Evolutionary conservation across 2,329 filamentous ascomycete genomes (phyloP).

Genomic region (Aureobasidium subglaciale): DNA sequence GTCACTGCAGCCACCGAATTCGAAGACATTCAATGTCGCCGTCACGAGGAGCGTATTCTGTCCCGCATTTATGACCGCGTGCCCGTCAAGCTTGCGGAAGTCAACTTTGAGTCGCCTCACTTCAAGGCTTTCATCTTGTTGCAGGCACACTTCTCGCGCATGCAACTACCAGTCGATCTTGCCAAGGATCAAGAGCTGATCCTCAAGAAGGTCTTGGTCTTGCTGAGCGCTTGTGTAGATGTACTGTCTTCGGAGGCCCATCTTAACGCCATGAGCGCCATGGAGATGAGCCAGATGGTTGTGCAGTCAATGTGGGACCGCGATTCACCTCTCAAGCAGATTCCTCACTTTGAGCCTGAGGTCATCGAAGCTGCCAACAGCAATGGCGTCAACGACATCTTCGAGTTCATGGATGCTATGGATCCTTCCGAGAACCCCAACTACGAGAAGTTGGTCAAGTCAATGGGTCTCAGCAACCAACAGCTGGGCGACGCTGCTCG

Average conservation of each 20-base stretch:
- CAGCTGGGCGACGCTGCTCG: constrained; percentile 84
- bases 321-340: constrained; percentile 93
- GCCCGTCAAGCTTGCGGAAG: constrained; percentile 89
- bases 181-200: constrained; percentile 93
- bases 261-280: constrained; percentile 93
- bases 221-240: constrained; percentile 88
- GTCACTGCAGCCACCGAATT: constrained; percentile 96
- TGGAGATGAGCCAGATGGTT: constrained; percentile 99
- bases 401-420: constrained; percentile 99
- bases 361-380: constrained; percentile 76
- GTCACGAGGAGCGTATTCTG: constrained; percentile 82
- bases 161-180: constrained; percentile 92
- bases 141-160: constrained; percentile 93
- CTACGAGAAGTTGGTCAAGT: constrained; percentile 68
- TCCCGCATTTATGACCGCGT: constrained; percentile 89
- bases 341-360: constrained; percentile 83
- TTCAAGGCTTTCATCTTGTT: constrained; percentile 98
- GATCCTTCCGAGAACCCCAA: constrained; percentile 86
- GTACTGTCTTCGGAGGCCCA: constrained; percentile 93
- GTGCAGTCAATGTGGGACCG: constrained; percentile 99
- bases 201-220: constrained; percentile 72
- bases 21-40: constrained; percentile 85
- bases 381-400: constrained; percentile 81
- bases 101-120: constrained; percentile 83
- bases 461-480: constrained; percentile 68